These are phyloP conservation scores for Talinum fruticosum DNA, from an alignment of 148 eudicot genomes.

Conservation along the genomic window DNA sequence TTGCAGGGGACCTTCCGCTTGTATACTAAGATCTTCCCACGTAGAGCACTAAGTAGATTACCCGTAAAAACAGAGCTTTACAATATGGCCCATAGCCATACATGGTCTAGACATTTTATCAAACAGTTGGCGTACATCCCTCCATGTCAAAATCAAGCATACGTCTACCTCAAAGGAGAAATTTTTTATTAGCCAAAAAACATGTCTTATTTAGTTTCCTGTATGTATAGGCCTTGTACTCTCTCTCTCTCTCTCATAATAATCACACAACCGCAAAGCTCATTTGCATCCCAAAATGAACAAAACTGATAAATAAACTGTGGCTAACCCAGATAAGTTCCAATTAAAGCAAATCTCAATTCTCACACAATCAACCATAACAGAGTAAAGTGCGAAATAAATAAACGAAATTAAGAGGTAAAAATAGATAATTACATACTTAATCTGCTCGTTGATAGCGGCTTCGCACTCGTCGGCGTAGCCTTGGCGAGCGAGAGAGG, in stretches of 20 bases:
- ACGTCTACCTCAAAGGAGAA: neutral
- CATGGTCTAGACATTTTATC: constrained; percentile 16
- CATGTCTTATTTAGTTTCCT: neutral
- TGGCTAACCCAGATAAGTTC: neutral
- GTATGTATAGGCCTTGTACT: too few relatives aligned
- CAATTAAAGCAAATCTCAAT: neutral
- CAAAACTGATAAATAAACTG: neutral
- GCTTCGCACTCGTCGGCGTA: constrained; percentile 59
- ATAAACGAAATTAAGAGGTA: neutral
- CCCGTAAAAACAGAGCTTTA: neutral
- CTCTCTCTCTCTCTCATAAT: neutral
- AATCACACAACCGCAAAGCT: neutral
- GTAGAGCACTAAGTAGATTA: neutral
- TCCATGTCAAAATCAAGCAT: neutral
- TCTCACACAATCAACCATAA: neutral
- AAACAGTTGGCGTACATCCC: constrained; percentile 17
- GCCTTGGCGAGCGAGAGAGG: constrained; percentile 65
- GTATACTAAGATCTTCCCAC: neutral
- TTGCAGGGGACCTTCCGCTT: neutral
- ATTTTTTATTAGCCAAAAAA: neutral
- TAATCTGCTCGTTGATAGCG: constrained; percentile 84
- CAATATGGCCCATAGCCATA: neutral
- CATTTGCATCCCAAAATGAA: neutral
- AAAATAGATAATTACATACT: constrained; percentile 33
- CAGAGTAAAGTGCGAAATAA: neutral